These are phyloP conservation scores for Avena atlantica DNA, from an alignment of 176 grass and related monocot genomes.

Conservation along the genomic window DNA sequence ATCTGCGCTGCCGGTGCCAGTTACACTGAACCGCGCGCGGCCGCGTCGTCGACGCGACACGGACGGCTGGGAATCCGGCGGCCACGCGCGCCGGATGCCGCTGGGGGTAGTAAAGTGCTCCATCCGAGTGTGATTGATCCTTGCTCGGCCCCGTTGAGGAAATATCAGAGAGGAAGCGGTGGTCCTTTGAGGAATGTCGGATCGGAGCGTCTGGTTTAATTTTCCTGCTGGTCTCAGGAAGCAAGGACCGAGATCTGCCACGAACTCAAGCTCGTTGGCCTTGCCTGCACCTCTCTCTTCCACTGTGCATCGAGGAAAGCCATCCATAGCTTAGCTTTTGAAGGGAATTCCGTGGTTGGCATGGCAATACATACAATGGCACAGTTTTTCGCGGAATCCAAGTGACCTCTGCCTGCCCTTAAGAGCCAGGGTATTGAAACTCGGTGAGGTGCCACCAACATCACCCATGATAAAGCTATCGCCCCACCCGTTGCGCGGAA, in stretches of 20 bases:
- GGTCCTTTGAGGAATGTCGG: neutral
- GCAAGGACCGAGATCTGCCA: conserved; percentile 7
- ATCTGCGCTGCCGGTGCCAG: neutral
- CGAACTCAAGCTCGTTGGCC: neutral
- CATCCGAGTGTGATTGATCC: neutral
- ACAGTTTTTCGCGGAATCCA: neutral
- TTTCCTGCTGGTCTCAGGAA: neutral
- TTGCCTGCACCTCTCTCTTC: neutral
- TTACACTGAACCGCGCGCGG: conserved; percentile 7
- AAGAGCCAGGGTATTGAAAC: neutral
- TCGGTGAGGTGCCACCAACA: neutral
- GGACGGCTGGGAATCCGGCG: neutral
- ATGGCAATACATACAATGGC: too few relatives aligned
- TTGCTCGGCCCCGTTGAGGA: neutral
- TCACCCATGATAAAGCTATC: neutral
- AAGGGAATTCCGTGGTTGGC: neutral
- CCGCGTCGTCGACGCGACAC: neutral
- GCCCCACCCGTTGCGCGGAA: neutral
- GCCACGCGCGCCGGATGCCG: neutral
- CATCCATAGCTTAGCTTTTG: neutral
- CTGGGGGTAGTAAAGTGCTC: neutral
- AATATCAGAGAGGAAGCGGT: conserved; percentile 4
- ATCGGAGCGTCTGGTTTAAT: neutral
- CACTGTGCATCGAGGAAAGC: neutral
- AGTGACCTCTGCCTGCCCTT: neutral